A percentile compares a stretch with the other conserved stretches of the same genome.
Evolutionary conservation across 345 rosid genomes (phyloP).

Genomic region (Populus ilicifolia): DNA sequence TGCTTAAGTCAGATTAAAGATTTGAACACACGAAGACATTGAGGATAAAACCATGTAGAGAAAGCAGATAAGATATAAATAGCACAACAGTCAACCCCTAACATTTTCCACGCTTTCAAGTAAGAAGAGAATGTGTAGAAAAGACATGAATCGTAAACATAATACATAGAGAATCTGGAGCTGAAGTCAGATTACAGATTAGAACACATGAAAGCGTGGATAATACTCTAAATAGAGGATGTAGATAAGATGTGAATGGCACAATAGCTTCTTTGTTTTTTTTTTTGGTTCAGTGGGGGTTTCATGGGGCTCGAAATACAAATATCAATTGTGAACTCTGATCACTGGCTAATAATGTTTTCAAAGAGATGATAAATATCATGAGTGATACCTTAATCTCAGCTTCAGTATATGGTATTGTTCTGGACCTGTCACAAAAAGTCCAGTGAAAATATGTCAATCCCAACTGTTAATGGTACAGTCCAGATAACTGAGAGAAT

Average conservation of each 20-base stretch:
- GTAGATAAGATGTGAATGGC: neutral
- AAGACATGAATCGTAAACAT: no score
- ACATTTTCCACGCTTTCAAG: no score
- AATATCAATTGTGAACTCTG: neutral
- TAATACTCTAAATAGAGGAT: no score
- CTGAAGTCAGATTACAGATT: no score
- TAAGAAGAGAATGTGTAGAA: no score
- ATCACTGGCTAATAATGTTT: neutral
- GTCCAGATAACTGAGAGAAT: neutral
- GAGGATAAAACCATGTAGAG: no score
- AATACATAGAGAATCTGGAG: no score
- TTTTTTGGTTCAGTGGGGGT: neutral
- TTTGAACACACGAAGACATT: no score
- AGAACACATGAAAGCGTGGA: no score
- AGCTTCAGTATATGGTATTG: conserved; percentile 73
- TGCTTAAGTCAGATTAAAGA: no score
- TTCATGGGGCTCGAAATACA: neutral
- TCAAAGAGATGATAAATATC: neutral
- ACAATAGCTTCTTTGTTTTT: no score
- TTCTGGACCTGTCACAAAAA: conserved; percentile 50
- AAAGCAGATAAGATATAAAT: neutral
- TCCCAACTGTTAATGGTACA: neutral
- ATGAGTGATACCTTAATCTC: conserved; percentile 74
- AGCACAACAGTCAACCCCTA: neutral
- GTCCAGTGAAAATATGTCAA: neutral